phyloP scores from a whole-genome alignment of 2,329 filamentous ascomycete genomes.

The Colletotrichum simmondsii region DNA sequence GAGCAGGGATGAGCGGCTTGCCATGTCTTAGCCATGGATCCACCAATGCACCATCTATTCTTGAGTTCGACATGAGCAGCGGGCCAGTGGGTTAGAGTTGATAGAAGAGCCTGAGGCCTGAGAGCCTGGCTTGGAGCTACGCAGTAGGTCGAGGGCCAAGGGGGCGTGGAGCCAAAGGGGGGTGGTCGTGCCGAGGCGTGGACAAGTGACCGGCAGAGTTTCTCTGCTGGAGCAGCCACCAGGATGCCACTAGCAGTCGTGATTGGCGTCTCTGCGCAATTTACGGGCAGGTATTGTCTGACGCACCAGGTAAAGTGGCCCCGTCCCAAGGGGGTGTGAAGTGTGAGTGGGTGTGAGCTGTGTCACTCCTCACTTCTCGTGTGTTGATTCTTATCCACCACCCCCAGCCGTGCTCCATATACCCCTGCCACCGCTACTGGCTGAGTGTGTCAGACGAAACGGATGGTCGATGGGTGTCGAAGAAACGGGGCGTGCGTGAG shows the following conservation, averaged over 20 bases:
- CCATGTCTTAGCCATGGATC: slow-evolving; percentile 40
- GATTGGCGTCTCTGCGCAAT: slow-evolving; percentile 60
- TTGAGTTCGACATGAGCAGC: slow-evolving; percentile 44
- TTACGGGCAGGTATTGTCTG: slow-evolving; percentile 60
- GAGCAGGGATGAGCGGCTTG: slow-evolving; percentile 41
- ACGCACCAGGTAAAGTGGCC: slow-evolving; percentile 60
- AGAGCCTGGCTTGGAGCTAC: slow-evolving; percentile 31
- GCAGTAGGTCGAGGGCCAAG: neutral
- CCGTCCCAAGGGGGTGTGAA: slow-evolving; percentile 38
- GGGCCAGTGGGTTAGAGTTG: slow-evolving; percentile 46
- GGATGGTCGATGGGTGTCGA: slow-evolving; percentile 32
- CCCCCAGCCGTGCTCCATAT: slow-evolving; percentile 31
- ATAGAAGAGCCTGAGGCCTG: slow-evolving; percentile 35
- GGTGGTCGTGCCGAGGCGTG: slow-evolving; percentile 35
- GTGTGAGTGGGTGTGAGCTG: neutral
- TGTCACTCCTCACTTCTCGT: slow-evolving; percentile 14
- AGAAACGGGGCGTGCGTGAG: slow-evolving; percentile 36
- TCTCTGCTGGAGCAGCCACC: slow-evolving; percentile 38
- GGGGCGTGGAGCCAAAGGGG: slow-evolving; percentile 34
- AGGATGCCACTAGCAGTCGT: slow-evolving; percentile 39
- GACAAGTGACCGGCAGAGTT: slow-evolving; percentile 41
- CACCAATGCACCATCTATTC: slow-evolving; percentile 56
- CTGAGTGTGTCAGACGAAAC: slow-evolving; percentile 34
- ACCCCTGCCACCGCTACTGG: slow-evolving; percentile 30
- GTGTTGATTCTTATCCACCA: slow-evolving; percentile 26